phyloP scores from a whole-genome alignment of 306 rosid species.

The Vigna angularis region DNA sequence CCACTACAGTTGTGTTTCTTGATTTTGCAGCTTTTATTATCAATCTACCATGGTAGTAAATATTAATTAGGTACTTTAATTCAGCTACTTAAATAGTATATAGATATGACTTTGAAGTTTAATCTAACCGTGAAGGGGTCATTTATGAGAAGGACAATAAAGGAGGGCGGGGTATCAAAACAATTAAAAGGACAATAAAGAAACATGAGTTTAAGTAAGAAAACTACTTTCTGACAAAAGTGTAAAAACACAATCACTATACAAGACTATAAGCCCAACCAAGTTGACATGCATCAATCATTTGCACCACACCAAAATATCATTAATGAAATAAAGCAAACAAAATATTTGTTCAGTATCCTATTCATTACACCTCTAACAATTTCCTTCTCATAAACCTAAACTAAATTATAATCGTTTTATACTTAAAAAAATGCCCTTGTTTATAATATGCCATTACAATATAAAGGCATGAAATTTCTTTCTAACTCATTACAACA shows the following conservation, averaged over 20 bases:
- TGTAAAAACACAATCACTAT: no score
- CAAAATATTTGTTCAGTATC: slow-evolving; percentile 20
- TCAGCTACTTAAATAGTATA: slow-evolving; percentile 10
- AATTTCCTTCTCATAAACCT: slow-evolving; percentile 17
- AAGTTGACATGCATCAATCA: no score
- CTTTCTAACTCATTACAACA: slow-evolving; percentile 6
- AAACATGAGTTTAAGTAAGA: background rate
- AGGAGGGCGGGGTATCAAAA: background rate
- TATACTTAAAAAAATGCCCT: background rate
- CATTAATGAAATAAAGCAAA: no score
- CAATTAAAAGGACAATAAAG: background rate
- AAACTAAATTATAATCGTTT: background rate
- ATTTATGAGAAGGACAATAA: slow-evolving; percentile 63
- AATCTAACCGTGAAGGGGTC: slow-evolving; percentile 84
- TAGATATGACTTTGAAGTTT: slow-evolving; percentile 11
- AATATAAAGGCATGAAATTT: background rate
- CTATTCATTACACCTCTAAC: slow-evolving; percentile 1
- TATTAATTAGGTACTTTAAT: slow-evolving; percentile 35
- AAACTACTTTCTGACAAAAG: no score
- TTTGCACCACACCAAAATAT: no score
- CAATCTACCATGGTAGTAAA: slow-evolving; percentile 65
- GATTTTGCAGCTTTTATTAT: no score
- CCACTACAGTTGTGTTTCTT: no score
- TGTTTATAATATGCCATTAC: background rate
- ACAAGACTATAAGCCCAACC: no score